Evolutionary conservation across 805 yeast species (phyloP), one percentile per base, ranked within the genome.

Genomic region (Candida vartiovaarae): DNA sequence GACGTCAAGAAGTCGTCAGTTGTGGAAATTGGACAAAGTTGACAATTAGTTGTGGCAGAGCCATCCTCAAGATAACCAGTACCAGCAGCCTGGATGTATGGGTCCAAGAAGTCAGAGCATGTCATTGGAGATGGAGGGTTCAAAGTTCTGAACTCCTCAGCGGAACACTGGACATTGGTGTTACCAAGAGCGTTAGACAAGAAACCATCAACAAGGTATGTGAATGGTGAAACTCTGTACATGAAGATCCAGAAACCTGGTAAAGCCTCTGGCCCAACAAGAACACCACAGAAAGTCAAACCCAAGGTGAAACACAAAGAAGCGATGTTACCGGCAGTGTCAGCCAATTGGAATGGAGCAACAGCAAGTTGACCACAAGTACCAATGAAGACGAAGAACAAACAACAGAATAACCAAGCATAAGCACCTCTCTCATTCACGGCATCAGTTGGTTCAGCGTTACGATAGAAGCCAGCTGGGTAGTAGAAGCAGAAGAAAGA

Each of bases 161-260:
- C 58, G 3, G 78, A 41, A 61, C 89, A 82, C 0, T 44, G 46
- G 38, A 80, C 75, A 0, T 52, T 42, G 7, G 66, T 65, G 46
- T 71, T 71, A 38, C 80, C 82, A 51, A 81, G 63, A 49, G 80
- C 84, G 40, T 74, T 66, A 34, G 78, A 63, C 45, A 82, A 60
- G 53, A 76, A 61, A 35, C 78, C 80, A 23, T 70, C 65, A 41
- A 84, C 66, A 65, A 82, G 70, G 54, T 83, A 84, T 1, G 88
- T 80, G 49, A 82, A 66, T 24, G 93, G 91, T 25, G 82, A 77
- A 20, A 70, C 74, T 59, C 89, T 70, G 70, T 82, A 84, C 87
- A 84, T 80, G 70, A 82, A 84, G 37, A 74, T 67, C 89, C 90
- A 80, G 70, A 84, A 85, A n/a, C 87, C 78, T 29, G 84, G 84